Evolutionary conservation across 2,329 filamentous ascomycete genomes (phyloP), one percentile per base, ranked within the genome.

Genomic region (Pseudogymnoascus sp.): DNA sequence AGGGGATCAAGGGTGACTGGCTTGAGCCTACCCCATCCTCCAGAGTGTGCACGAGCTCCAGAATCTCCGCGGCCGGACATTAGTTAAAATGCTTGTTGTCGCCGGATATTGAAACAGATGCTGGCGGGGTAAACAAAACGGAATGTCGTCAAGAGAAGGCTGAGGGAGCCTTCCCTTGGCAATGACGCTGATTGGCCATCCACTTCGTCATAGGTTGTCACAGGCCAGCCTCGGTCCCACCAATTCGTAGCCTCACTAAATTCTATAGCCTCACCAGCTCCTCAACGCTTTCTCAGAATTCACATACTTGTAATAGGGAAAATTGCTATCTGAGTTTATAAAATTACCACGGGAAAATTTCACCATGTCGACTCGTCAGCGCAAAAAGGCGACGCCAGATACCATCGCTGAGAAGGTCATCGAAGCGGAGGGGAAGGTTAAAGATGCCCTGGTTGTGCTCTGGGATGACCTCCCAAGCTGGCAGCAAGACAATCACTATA

Each of bases 1-100:
- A 97, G 79, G 12, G 90, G 84, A 74, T 97, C 92, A 63, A 85
- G 78, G 50, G 88, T 84, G 65, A 87, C 82, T 11, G 90, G 88
- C 74, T 89, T 92, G 67, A 95, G 78, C 66, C 89, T 82, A 65
- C 83, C 84, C 85, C 88, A 90, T 68, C 84, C 80, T 60, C 81
- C 81, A 59, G 84, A 83, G 42, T 71, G 21, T 60, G 59, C 33
- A 40, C 59, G 35, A 60, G 4, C 33, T 25, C 59, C 35, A 63
- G 61, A 67, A 68, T 69, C 69, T 40, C 38, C 59, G 33, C 38
- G 59, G 59, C 59, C 38, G 59, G 59, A 60, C 59, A 60, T 60
- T 8, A 33, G 50, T 56, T 56, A 56, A 56, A 56, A 33, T 56
- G 50, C 25, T 25, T 56, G n/a, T 56, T 56, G 25, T 56, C 50